Conservation (phyloP, 176 grass and related monocot species). For the Aegilops tauschii region DNA sequence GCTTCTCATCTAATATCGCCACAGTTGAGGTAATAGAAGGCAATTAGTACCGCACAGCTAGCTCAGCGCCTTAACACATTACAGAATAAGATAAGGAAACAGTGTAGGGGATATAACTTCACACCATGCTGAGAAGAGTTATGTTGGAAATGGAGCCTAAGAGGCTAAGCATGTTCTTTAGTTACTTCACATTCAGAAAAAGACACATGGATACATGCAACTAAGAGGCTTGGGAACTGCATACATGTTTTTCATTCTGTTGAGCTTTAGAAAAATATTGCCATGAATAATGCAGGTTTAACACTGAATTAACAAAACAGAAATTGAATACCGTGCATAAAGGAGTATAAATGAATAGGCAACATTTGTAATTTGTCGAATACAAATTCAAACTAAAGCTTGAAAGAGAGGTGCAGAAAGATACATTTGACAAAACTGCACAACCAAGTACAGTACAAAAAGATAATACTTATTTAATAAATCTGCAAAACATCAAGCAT, state of each 20-base stretch:
- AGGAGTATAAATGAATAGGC: neutral
- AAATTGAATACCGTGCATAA: neutral
- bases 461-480: neutral
- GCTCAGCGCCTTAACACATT: neutral
- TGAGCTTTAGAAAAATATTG: neutral
- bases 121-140: neutral
- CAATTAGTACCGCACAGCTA: neutral
- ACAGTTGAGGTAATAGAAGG: slow-evolving; percentile 8
- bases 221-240: neutral
- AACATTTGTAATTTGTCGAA: slow-evolving; percentile 12
- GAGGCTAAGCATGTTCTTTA: neutral
- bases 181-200: neutral
- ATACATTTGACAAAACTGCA: neutral
- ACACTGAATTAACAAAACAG: neutral
- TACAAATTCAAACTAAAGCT: neutral
- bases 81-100: neutral
- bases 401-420: slow-evolving; percentile 3
- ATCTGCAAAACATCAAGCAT: neutral
- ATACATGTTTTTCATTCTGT: neutral
- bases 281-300: neutral
- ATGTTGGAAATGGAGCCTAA: neutral
- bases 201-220: neutral
- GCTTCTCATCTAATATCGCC: slow-evolving; percentile 34
- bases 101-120: neutral
- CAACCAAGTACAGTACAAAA: neutral